Conservation (phyloP, 2,329 filamentous ascomycete species). For the Lachnellula occidentalis region DNA sequence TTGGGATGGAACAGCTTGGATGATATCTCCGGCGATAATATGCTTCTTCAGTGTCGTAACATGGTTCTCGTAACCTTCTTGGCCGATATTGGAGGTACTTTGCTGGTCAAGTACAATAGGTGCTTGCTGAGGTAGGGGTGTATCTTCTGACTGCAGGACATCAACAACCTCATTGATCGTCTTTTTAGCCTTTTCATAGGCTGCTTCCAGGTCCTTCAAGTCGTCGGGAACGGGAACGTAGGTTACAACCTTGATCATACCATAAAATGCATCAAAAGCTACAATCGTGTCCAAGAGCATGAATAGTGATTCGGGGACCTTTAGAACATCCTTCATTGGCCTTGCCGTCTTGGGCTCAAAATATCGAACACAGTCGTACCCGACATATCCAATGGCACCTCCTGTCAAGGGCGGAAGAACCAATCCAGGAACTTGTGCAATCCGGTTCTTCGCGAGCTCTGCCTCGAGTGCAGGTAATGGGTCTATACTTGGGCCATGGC, state of each 20-base stretch:
- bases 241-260: slow-evolving; percentile 87
- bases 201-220: slow-evolving; percentile 53
- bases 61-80: slow-evolving; percentile 82
- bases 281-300: slow-evolving; percentile 96
- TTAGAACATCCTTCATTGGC: slow-evolving; percentile 79
- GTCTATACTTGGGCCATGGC: slow-evolving; percentile 78
- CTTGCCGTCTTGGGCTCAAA: slow-evolving; percentile 96
- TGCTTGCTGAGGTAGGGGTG: slow-evolving; percentile 69
- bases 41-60: slow-evolving; percentile 83
- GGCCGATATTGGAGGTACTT: slow-evolving; percentile 90
- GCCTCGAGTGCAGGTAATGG: slow-evolving; percentile 77
- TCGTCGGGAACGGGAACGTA: slow-evolving; percentile 68
- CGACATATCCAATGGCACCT: slow-evolving; percentile 92
- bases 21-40: slow-evolving; percentile 88
- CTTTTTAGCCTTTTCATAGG: slow-evolving; percentile 63
- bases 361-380: slow-evolving; percentile 95
- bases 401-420: slow-evolving; percentile 81
- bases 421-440: slow-evolving; percentile 77
- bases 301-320: slow-evolving; percentile 89
- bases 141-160: slow-evolving; percentile 67
- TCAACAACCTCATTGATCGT: slow-evolving; percentile 63
- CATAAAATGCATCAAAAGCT: slow-evolving; percentile 91
- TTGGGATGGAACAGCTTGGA: slow-evolving; percentile 94
- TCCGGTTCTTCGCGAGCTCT: slow-evolving; percentile 72
- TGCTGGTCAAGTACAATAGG: slow-evolving; percentile 68